Conservation (phyloP, 192 early-diverging fungal species). For the Linderina pennispora region DNA sequence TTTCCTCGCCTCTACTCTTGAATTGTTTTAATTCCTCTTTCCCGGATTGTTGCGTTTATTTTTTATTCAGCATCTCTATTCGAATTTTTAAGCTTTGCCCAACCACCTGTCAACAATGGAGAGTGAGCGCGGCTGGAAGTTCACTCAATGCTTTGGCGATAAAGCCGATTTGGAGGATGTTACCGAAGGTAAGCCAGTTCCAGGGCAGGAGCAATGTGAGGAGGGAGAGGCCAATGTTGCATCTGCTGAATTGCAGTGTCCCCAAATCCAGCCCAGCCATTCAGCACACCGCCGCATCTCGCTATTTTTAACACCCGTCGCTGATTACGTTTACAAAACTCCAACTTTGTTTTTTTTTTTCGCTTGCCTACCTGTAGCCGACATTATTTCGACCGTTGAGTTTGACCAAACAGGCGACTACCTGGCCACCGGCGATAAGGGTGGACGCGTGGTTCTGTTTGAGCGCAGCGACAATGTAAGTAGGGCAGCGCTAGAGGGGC, state of each 20-base stretch:
- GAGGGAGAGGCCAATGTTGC: too few species aligned
- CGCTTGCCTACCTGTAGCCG: slow-evolving; percentile 57
- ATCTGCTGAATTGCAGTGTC: too few species aligned
- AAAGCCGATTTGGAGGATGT: slow-evolving; percentile 98
- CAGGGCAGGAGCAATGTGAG: too few species aligned
- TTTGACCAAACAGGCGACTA: slow-evolving; percentile 97
- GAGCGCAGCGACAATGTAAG: slow-evolving; percentile 95
- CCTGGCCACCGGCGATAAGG: slow-evolving; percentile 95
- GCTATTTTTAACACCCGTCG: too few species aligned
- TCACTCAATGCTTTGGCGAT: slow-evolving; percentile 99
- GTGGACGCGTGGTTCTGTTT: slow-evolving; percentile 96
- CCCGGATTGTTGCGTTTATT: slow-evolving; percentile 5
- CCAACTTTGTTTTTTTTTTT: too few species aligned
- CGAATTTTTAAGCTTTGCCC: slow-evolving; percentile 1
- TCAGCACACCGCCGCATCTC: too few species aligned
- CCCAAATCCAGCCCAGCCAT: too few species aligned
- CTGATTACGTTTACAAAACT: too few species aligned
- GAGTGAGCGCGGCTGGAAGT: slow-evolving; percentile 69
- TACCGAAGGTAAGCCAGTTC: slow-evolving; percentile 82
- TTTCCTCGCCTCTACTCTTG: neutral
- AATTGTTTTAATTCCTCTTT: slow-evolving; percentile 7
- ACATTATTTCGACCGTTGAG: slow-evolving; percentile 98
- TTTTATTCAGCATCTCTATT: slow-evolving; percentile 4
- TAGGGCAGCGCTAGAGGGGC: neutral
- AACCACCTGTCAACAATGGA: slow-evolving; percentile 25